Percentiles rank a stretch among this genome's conserved stretches.
Evolutionary conservation across 78 protist species (phyloP).

Genomic region (Cavenderia fasciculata): DNA sequence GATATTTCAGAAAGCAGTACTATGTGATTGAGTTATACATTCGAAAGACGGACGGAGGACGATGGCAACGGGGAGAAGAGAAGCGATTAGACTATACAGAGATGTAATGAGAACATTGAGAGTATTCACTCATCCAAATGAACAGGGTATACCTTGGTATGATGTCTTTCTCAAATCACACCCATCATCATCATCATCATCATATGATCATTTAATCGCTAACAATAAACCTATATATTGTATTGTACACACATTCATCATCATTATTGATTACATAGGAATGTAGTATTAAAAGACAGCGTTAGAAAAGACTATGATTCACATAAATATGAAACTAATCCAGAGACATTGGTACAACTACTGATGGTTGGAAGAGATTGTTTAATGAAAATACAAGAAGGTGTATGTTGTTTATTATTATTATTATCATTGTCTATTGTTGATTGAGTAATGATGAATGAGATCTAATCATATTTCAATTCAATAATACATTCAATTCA

Average conservation of each 20-base stretch:
- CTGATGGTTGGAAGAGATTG: conserved; percentile 75
- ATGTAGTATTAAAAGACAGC: conserved; percentile 36
- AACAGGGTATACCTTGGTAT: conserved; percentile 56
- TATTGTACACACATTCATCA: too few relatives aligned
- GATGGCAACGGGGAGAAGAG: conserved; percentile 48
- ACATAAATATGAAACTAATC: conserved; percentile 30
- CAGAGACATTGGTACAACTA: conserved; percentile 28
- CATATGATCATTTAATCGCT: neutral
- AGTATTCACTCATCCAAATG: conserved; percentile 40
- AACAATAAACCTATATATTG: neutral
- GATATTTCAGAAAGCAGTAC: too few relatives aligned
- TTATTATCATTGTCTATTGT: too few relatives aligned
- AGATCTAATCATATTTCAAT: neutral
- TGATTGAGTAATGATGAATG: too few relatives aligned
- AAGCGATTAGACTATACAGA: conserved; percentile 50
- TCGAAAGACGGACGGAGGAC: too few relatives aligned
- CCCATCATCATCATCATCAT: neutral
- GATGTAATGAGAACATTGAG: conserved; percentile 45
- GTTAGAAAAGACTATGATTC: conserved; percentile 43
- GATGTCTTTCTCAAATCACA: neutral
- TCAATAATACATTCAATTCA: neutral
- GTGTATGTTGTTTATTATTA: conserved; percentile 24
- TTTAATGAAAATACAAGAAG: conserved; percentile 72
- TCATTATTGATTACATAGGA: too few relatives aligned
- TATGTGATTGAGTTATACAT: too few relatives aligned